Base-by-base conservation (phyloP, 352 stramenopile species). In the Phytopythium helicoides region DNA sequence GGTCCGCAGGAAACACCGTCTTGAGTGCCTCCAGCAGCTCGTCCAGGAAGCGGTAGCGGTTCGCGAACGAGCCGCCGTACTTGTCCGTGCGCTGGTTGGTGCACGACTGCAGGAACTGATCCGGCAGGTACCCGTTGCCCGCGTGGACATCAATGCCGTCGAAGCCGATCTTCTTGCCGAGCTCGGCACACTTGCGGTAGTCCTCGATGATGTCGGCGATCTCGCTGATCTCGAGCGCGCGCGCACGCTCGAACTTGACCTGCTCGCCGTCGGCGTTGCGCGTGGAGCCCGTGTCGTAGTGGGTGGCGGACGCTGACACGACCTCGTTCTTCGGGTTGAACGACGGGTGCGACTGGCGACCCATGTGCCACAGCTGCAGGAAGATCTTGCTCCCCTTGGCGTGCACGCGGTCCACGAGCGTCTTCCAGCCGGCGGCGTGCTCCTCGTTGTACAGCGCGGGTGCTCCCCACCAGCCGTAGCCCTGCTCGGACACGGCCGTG, bases 71-170 rank as follows among this genome's bases (percentile, higher is more conserved):
- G 19, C 89, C 87, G 14, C 87, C 89, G 52, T 96, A 96, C 52
- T 86, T 60, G 70, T 95, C 68, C 0, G 66, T 86, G 36, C 80
- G 74, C 28, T 67, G 62, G 67, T 96, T 96, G 38, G 58, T 52
- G 12, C 22, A 53, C 12, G 62, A 71, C 56, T 92, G 73, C 25
- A 97, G 56, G 63, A 97, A 96, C 61, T 96, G 68, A 56, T 97
- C 87, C 44, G 97, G 62, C 25, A 98, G 65, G 51, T 97, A 98
- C 1, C 91, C 92, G 52, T 97, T 95, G 4, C 83, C 92, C 8
- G 19, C 58, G 64, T 97, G 92, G 91, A 71, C 41, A 35, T 71
- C 62, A 1, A 71, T 58, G 4, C 62, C 62, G 25, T 71, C 72
- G 2, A 82, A n/a, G n/a, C n/a, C n/a, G n/a, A n/a, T n/a, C n/a